Base-by-base conservation (phyloP, 208 protist genomes). In the Leishmania tropica region DNA sequence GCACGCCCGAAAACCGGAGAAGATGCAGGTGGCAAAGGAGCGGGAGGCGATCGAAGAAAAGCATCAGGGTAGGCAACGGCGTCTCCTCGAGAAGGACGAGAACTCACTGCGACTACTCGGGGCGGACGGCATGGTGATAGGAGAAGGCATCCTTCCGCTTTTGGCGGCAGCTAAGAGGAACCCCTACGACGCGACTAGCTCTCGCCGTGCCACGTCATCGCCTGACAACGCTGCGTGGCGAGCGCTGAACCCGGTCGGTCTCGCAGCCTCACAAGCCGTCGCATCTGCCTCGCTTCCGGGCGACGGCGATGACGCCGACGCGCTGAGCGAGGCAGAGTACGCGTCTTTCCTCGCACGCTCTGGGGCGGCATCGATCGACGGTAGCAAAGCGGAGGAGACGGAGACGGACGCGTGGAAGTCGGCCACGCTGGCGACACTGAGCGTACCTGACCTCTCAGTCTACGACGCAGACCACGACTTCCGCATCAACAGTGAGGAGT, bases 381-480 rank as follows among this genome's bases (percentile, higher is more conserved):
- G 40, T 15, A 54, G 21, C 28, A 37, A 54, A 6, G 78, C 54
- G 24, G 42, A 21, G 42, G 51, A 75, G n/a, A 40, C 35, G 60
- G 80, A 81, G 21, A 24, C 47, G 19, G 78, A 83, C 28, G 82
- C 64, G 28, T 84, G 83, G 83, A 40, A 78, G 42, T 84, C 80
- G 11, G 76, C 85, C n/a, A 87, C 85, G 47, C 89, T 92, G 28
- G 62, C 85, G 48, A 79, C 83, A 17, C 80, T 95, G 42, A 88
- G 85, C 51, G 74, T 85, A 60, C 94, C 94, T 2, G 87, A 97
- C 81, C 86, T 96, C 21, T 90, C 92, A n/a, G 83, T 91, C 24
- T 97, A 97, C 81, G 84, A 90, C 80, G 83, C 72, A 21, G 89
- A 93, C 68, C 78, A 87, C 76, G 93, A 96, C 80, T 83, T 90